phyloP scores from a whole-genome alignment of 73 alveolate species.

The Durusdinium trenchii region DNA sequence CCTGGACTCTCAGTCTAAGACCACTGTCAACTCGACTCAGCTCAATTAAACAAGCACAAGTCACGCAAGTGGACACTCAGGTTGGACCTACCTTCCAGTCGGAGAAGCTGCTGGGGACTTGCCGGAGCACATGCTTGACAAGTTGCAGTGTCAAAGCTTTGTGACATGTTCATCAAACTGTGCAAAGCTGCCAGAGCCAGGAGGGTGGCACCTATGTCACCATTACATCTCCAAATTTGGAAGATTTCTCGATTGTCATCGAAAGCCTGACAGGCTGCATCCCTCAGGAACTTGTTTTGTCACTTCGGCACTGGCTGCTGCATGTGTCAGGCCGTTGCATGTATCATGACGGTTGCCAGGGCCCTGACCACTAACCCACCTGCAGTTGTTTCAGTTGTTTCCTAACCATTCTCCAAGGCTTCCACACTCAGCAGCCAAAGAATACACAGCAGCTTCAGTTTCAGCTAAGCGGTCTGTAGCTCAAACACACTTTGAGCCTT shows the following conservation, averaged over 20 bases:
- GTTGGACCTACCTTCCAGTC: constrained; percentile 61
- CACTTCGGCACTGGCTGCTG: background rate
- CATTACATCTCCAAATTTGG: constrained; percentile 45
- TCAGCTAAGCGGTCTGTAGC: constrained; percentile 56
- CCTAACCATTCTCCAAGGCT: background rate
- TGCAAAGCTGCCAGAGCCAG: background rate
- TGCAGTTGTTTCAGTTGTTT: background rate
- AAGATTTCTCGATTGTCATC: constrained; percentile 47
- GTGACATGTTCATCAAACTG: background rate
- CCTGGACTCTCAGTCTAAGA: background rate
- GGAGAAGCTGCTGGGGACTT: constrained; percentile 80
- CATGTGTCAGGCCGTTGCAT: constrained; percentile 50
- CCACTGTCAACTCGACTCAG: background rate
- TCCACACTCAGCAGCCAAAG: constrained; percentile 46
- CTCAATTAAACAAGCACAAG: no score
- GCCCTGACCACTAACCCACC: no score
- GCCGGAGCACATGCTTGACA: constrained; percentile 35
- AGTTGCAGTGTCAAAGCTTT: background rate
- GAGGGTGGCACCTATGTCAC: constrained; percentile 94
- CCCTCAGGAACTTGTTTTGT: background rate
- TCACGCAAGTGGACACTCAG: no score
- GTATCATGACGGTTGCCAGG: constrained; percentile 56
- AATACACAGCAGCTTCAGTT: constrained; percentile 33
- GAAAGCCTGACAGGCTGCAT: constrained; percentile 55
- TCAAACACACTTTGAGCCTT: background rate